phyloP scores from a whole-genome alignment of 108 stramenopile genomes.

The Cyclotella cryptica region DNA sequence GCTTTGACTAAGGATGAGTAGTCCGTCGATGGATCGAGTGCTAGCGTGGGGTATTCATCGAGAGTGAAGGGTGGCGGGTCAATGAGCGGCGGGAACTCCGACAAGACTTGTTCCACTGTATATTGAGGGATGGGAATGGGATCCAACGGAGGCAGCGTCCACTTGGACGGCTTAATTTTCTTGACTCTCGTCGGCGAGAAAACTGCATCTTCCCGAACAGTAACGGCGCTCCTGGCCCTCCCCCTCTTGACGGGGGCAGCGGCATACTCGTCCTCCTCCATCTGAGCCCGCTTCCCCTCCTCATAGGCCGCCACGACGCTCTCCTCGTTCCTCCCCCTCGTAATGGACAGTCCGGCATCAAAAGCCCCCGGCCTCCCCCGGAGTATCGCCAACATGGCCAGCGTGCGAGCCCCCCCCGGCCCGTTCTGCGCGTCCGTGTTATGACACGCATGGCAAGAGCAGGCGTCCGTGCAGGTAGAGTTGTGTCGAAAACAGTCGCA shows the following conservation, averaged over 20 bases:
- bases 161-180: not conserved
- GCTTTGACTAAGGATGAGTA: not conserved
- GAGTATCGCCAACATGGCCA: slow-evolving; percentile 18
- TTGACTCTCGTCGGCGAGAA: not conserved
- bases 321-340: not conserved
- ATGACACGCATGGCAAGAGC: slow-evolving; percentile 35
- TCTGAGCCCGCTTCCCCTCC: not conserved
- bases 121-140: not conserved
- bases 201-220: not conserved
- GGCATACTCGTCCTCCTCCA: not conserved
- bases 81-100: not conserved
- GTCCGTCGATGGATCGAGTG: slow-evolving; percentile 2
- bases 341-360: not conserved
- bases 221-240: not conserved
- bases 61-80: not conserved
- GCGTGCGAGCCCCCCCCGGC: slow-evolving; percentile 24
- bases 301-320: not conserved
- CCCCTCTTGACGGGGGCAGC: not conserved
- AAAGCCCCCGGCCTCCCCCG: not conserved
- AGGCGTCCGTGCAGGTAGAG: slow-evolving; percentile 48
- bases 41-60: slow-evolving; percentile 5
- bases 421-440: slow-evolving; percentile 29
- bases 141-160: slow-evolving; percentile 8
- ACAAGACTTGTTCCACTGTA: not conserved
- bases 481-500: slow-evolving; percentile 80